Conservation (phyloP, 2,329 filamentous ascomycete genomes). For the Aureobasidium sp. region DNA sequence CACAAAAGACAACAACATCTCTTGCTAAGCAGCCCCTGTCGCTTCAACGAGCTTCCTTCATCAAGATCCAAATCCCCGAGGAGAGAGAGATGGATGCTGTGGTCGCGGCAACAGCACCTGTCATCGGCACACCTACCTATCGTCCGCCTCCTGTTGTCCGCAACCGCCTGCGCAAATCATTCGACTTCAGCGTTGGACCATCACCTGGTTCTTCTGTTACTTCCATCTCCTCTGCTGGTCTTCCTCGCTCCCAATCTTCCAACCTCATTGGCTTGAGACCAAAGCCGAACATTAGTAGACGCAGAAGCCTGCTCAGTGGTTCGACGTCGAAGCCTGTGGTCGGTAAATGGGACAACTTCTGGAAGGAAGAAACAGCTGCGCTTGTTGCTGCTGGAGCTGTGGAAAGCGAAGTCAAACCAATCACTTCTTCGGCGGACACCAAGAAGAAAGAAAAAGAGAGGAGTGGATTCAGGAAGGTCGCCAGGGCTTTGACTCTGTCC, state of each 20-base stretch:
- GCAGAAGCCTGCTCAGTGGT: neutral
- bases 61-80: neutral
- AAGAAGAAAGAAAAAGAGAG: neutral
- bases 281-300: neutral
- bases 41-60: neutral
- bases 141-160: neutral
- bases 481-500: neutral
- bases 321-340: neutral
- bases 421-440: neutral
- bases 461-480: neutral
- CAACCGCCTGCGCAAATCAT: neutral
- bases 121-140: neutral
- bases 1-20: neutral
- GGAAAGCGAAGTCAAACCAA: neutral
- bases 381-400: neutral
- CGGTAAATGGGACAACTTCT: neutral
- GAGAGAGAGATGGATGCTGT: neutral
- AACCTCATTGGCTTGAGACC: neutral
- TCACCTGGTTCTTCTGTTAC: neutral
- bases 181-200: neutral
- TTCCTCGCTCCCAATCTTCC: slow-evolving; percentile 1
- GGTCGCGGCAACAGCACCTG: neutral
- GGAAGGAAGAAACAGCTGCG: neutral
- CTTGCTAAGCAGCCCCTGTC: neutral
- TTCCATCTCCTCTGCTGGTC: neutral